These are phyloP conservation scores for Schizosaccharomyces cryophilus DNA, from an alignment of 805 yeast species.

Conservation along the genomic window DNA sequence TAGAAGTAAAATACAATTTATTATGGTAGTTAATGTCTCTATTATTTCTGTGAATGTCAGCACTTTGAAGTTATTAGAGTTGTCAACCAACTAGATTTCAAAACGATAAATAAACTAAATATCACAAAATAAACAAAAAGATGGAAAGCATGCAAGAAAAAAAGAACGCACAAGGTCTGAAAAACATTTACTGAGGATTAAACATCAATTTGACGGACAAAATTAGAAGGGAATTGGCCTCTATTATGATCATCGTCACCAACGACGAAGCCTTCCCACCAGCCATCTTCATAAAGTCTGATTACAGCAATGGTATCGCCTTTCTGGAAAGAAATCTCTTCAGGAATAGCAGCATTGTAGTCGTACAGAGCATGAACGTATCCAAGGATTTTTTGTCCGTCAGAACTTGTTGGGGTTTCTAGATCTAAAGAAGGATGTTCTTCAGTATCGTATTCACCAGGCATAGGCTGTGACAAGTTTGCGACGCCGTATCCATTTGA, in stretches of 20 bases:
- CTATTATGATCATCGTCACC: constrained; percentile 8
- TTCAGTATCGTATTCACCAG: no score
- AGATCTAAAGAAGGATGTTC: neutral
- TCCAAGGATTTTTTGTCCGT: constrained; percentile 28
- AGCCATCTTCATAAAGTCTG: constrained; percentile 42
- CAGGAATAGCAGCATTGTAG: constrained; percentile 36
- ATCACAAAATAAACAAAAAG: no score
- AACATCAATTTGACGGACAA: neutral
- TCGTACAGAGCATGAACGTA: constrained; percentile 34
- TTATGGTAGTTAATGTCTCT: no score
- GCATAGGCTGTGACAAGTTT: no score
- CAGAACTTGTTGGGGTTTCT: constrained; percentile 11
- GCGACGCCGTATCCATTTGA: no score
- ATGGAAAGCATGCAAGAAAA: neutral
- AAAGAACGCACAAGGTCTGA: neutral
- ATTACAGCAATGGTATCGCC: constrained; percentile 30
- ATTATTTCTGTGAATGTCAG: no score
- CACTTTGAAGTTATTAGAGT: no score
- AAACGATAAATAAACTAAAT: no score
- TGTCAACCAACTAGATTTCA: no score
- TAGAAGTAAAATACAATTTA: no score
- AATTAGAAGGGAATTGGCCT: constrained; percentile 3
- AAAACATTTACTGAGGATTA: neutral
- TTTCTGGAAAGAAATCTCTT: constrained; percentile 33
- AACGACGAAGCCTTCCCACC: constrained; percentile 48